These are phyloP conservation scores for Daldinia concentrica DNA, from an alignment of 495 filamentous ascomycete genomes.

Conservation along the genomic window DNA sequence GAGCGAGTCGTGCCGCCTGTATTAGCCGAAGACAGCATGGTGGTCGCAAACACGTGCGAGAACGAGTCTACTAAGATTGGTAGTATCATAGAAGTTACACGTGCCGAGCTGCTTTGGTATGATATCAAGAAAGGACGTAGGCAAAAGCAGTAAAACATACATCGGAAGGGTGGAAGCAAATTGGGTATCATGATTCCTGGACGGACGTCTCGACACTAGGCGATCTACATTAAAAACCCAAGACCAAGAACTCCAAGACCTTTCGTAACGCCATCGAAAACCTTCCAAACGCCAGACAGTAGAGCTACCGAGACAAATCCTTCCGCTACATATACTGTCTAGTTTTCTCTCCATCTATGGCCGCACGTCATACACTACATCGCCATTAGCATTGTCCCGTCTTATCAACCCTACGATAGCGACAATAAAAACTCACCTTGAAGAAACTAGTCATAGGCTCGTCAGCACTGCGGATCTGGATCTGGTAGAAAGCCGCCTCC, in stretches of 20 bases:
- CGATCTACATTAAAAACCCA: conserved; percentile 14
- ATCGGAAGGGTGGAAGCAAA: not conserved
- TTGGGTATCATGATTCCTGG: conserved; percentile 38
- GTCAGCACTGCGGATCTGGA: conserved; percentile 97
- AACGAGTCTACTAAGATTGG: not conserved
- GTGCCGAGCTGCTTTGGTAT: not conserved
- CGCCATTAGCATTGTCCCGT: conserved; percentile 29
- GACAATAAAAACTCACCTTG: conserved; percentile 67
- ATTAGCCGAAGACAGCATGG: too few relatives aligned
- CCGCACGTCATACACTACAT: conserved; percentile 67
- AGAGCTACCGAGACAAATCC: conserved; percentile 25
- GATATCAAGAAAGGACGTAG: not conserved
- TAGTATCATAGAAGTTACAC: not conserved
- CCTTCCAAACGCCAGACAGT: conserved; percentile 30
- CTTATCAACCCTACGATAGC: not conserved
- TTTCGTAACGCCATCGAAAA: conserved; percentile 35
- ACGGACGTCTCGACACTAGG: conserved; percentile 2
- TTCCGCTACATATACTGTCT: conserved; percentile 10
- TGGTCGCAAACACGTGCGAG: too few relatives aligned
- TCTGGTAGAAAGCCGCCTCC: conserved; percentile 91
- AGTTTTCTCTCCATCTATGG: conserved; percentile 67
- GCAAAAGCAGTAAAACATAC: not conserved
- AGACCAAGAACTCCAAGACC: conserved; percentile 29
- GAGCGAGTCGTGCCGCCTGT: too few relatives aligned
- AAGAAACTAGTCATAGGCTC: conserved; percentile 98